Evolutionary conservation across 345 rosid genomes (phyloP).

Genomic region (Eutrema yunnanense): DNA sequence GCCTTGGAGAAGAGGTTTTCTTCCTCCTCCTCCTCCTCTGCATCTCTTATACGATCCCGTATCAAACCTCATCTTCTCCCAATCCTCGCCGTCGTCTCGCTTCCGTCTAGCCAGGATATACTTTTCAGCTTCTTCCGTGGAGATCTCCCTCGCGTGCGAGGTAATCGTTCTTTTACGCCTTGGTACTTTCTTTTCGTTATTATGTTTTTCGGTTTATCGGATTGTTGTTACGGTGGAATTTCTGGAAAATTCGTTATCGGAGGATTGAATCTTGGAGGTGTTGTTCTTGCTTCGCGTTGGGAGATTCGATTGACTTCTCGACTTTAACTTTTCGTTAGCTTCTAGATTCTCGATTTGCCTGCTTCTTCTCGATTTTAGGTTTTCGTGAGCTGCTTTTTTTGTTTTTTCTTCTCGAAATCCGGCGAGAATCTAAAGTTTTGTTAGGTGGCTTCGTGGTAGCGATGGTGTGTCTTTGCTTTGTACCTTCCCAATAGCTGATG

Average conservation of each 20-base stretch:
- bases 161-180: constrained; percentile 10
- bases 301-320: no score
- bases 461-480: constrained; percentile 8
- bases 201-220: background rate
- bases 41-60: constrained; percentile 2
- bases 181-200: background rate
- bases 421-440: background rate
- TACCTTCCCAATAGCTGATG: background rate
- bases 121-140: constrained; percentile 10
- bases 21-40: background rate
- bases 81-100: constrained; percentile 14
- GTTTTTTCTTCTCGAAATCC: background rate
- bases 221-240: background rate
- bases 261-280: background rate
- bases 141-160: constrained; percentile 21
- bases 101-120: constrained; percentile 13
- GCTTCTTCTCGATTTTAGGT: constrained; percentile 12
- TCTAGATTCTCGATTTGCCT: constrained; percentile 3
- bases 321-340: constrained; percentile 4
- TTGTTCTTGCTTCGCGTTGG: background rate
- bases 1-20: constrained; percentile 41
- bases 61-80: background rate
- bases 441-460: constrained; percentile 3
- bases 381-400: background rate
- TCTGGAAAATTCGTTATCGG: background rate